Percentiles rank a stretch among this genome's conserved stretches.
Evolutionary conservation across 2,329 filamentous ascomycete genomes (phyloP).

Genomic region (Colletotrichum chlorophyti): DNA sequence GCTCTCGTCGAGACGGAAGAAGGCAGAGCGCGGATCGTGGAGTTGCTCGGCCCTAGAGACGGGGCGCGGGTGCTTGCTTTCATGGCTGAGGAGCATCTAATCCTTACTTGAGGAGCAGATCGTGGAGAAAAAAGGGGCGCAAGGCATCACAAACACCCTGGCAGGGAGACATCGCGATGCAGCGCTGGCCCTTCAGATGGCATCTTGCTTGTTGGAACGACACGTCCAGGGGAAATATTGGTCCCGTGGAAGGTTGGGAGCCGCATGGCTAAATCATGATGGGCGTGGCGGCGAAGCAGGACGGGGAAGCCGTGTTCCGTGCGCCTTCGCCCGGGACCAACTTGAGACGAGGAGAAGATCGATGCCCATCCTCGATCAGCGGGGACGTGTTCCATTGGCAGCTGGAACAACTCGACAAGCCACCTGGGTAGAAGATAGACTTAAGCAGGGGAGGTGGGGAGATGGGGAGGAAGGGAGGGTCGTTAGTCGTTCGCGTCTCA

Average conservation of each 20-base stretch:
- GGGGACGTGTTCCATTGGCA: background rate
- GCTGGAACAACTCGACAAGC: constrained; percentile 2
- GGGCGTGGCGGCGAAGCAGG: background rate
- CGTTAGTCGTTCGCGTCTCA: constrained; percentile 5
- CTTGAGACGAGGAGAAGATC: constrained; percentile 12
- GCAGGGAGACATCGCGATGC: background rate
- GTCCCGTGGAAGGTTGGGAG: background rate
- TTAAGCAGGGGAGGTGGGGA: background rate
- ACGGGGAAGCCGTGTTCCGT: constrained; percentile 20
- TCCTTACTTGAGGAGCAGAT: background rate
- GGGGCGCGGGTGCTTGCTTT: constrained; percentile 38
- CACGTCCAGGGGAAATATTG: background rate
- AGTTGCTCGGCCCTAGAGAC: constrained; percentile 39
- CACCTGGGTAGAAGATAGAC: background rate
- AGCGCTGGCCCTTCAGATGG: constrained; percentile 4
- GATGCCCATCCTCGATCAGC: background rate
- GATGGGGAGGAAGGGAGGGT: background rate
- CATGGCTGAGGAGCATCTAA: constrained; percentile 31
- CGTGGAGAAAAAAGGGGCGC: background rate
- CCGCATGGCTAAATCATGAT: background rate
- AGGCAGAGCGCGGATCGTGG: constrained; percentile 32
- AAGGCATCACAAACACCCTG: background rate
- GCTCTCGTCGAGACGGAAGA: constrained; percentile 28
- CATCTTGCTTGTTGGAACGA: no score
- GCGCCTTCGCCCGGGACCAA: constrained; percentile 2